Base-by-base conservation (phyloP, 2,329 filamentous ascomycete genomes). In the Cyphellophora europaea region DNA sequence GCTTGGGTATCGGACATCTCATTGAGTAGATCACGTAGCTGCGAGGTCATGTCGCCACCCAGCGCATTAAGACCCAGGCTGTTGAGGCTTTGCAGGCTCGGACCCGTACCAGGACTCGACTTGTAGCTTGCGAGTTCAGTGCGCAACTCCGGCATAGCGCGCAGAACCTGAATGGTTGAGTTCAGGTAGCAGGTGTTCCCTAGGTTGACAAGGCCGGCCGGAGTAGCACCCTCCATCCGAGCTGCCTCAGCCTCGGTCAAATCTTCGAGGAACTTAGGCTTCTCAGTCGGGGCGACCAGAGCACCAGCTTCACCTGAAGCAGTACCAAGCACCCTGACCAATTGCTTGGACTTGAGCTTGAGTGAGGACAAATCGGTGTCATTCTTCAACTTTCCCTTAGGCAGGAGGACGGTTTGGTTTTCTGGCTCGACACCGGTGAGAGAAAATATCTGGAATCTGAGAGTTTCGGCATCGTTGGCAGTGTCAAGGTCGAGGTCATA, bases 181-280 rank as follows among this genome's bases (percentile, higher is more conserved):
- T 98, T 98, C 53, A 96, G 78, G 58, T 98, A 98, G 67, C 91
- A 98, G 3, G 93, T 98, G 61, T 98, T 98, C 49, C 93, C 91
- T 42, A 95, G 67, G 54, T 98, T 98, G 56, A 82, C 74, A 42
- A 98, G 66, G 30, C 91, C 91, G 37, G 88, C 82, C 2, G 93
- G 91, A 30, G 74, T 89, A 31, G 88, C 88, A 39, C 85, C 87
- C 40, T 80, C 81, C 55, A 82, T 75, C 58, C 79, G 78, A 2
- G 91, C 89, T 34, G 79, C 76, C 59, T 96, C 89, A 18, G 87
- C 88, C 56, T 93, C 88, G 16, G 85, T 93, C 89, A 98, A 95
- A 58, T 98, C 91, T 62, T 98, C 91, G 44, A 93, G 63, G 52
- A 98, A 98, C 60, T 83, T 91, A 53, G 88, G 71, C 48, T 74